Base-by-base conservation (phyloP, 306 rosid genomes). In the Acacia confusa region DNA sequence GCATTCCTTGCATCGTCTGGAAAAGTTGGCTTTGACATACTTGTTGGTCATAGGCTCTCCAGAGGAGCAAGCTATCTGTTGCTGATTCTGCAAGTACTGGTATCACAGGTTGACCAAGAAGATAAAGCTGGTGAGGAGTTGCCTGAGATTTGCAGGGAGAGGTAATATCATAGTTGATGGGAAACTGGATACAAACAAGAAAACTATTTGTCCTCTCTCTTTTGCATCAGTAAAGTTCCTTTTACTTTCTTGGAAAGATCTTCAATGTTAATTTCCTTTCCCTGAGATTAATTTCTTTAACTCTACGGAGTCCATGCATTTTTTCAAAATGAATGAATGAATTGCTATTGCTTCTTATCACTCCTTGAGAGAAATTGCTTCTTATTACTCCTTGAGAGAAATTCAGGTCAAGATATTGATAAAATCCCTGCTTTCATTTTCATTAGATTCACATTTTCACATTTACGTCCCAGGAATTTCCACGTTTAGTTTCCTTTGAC, bases 1-100 rank as follows among this genome's bases (percentile, higher is more conserved):
- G 94, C 99, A 69, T 93, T 95, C 91, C 87, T 95, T 1, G 87
- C 97, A 61, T 95, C 97, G 3, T 93, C 99, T 6, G 97, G 97
- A 78, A 86, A 86, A 78, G 83, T 85, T 74, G 97, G 99, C 61
- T 93, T 93, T 75, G 97, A 95, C 76, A 91, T 91, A 75, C 79
- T 93, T 61, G 83, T 83, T 55, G 79, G 80, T 79, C 88, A 82
- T 82, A 88, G 80, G 84, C 88, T 91, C 22, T 52, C 83, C 80
- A 71, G 66, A 77, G 89, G 82, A 52, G 84, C 84, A 83, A 89
- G 82, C 86, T 92, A 91, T 84, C 92, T 95, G 3, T 67, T 87
- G 87, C 76, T 89, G 87, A 93, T 92, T 82, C 84, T 95, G 86
- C 95, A 89, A 87, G 84, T 85, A 68, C 74, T 93, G 81, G 90